Base-by-base conservation (phyloP, 2,329 filamentous ascomycete genomes). In the Dactylellina haptotyla region DNA sequence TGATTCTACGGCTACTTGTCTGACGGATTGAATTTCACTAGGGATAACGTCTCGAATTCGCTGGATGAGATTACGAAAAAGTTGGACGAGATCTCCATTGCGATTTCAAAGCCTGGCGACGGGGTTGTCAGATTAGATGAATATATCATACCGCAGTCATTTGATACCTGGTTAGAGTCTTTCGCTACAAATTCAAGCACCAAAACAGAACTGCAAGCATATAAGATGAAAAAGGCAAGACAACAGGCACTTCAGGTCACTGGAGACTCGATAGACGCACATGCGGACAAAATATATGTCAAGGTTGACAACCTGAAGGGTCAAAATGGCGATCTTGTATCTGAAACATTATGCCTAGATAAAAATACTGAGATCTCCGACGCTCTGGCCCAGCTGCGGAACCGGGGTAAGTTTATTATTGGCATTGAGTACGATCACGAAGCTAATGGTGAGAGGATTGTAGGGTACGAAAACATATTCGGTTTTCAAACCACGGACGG, bases 391-490 rank as follows among this genome's bases (percentile, higher is more conserved):
- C 28, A 51, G 20, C 30, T 62, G 10, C 32, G 39, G 32, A 43
- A 39, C 43, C n/a, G 39, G 30, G 57, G 45, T 39, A 30, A n/a
- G n/a, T n/a, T n/a, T n/a, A n/a, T n/a, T n/a, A n/a, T n/a, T n/a
- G n/a, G n/a, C n/a, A n/a, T n/a, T n/a, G n/a, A n/a, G n/a, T n/a
- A n/a, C n/a, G n/a, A n/a, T n/a, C n/a, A n/a, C n/a, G n/a, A n/a
- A n/a, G n/a, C n/a, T n/a, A n/a, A n/a, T n/a, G n/a, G n/a, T n/a
- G n/a, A n/a, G n/a, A n/a, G n/a, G n/a, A n/a, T n/a, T n/a, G n/a
- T 25, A 62, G 57, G 57, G 1, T 62, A 62, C 28, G 43, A 62
- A 51, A 48, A 62, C n/a, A 12, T 62, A 34, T 62, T 28, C 30
- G 43, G 57, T 1, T 62, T 62, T 28, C 26, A 39, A 41, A 62